A percentile compares a stretch with the other conserved stretches of the same genome.
phyloP scores from a whole-genome alignment of 768 basidiomycete species.

The Collybiopsis confluens region DNA sequence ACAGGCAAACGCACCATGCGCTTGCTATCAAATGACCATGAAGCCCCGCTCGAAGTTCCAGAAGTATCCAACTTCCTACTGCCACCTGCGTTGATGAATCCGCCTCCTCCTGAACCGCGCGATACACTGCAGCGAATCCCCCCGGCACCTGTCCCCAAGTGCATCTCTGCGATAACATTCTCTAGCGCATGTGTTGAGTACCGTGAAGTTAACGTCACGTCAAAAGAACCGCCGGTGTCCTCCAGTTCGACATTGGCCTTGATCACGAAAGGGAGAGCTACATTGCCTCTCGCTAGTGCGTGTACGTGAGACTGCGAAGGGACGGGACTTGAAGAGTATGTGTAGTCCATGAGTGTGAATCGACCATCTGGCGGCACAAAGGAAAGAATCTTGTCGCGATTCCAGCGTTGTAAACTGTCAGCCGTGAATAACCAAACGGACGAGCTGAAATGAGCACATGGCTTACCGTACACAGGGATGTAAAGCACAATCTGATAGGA shows the following conservation, averaged over 20 bases:
- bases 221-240: conserved; percentile 50
- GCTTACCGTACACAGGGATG: conserved; percentile 88
- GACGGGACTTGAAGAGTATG: conserved; percentile 35
- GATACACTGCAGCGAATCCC: conserved; percentile 60
- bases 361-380: conserved; percentile 93
- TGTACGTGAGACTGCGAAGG: conserved; percentile 10
- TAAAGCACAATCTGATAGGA: conserved; percentile 77
- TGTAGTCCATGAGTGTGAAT: conserved; percentile 83
- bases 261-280: conserved; percentile 49
- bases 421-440: conserved; percentile 1
- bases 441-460: conserved; percentile 15
- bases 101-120: conserved; percentile 52
- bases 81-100: conserved; percentile 31
- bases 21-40: conserved; percentile 78
- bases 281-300: conserved; percentile 30
- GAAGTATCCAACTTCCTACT: conserved; percentile 25
- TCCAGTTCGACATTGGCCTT: conserved; percentile 45
- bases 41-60: conserved; percentile 41
- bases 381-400: conserved; percentile 70
- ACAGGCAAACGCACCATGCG: conserved; percentile 42
- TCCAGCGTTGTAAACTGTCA: conserved; percentile 73
- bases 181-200: conserved; percentile 65
- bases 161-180: conserved; percentile 64
- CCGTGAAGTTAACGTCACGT: conserved; percentile 60
- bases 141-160: conserved; percentile 70